phyloP scores from a whole-genome alignment of 345 rosid species.

The Barbarea vulgaris region DNA sequence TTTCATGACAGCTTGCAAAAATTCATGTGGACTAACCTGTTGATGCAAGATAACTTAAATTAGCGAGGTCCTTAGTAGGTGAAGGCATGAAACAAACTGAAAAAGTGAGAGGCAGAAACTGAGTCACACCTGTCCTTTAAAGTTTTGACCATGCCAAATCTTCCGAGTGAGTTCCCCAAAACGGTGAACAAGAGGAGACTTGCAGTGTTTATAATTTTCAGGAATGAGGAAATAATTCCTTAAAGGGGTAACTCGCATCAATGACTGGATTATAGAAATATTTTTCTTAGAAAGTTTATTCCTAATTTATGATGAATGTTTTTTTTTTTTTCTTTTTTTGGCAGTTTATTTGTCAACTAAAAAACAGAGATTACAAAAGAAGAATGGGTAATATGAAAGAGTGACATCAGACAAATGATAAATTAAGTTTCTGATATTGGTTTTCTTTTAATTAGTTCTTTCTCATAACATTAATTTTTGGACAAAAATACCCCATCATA shows the following conservation, averaged over 20 bases:
- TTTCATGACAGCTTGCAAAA: slow-evolving; percentile 98
- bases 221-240: slow-evolving; percentile 93
- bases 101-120: slow-evolving; percentile 2
- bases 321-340: not conserved
- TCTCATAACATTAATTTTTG: too few relatives aligned
- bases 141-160: slow-evolving; percentile 97
- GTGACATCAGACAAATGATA: too few relatives aligned
- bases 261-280: slow-evolving; percentile 47
- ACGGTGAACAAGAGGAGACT: slow-evolving; percentile 85
- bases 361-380: too few relatives aligned
- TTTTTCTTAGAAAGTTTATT: not conserved
- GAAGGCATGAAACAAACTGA: not conserved
- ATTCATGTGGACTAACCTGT: slow-evolving; percentile 99
- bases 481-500: too few relatives aligned
- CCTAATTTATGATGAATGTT: not conserved
- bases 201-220: slow-evolving; percentile 78
- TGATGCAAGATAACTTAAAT: slow-evolving; percentile 18
- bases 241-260: slow-evolving; percentile 91
- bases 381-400: too few relatives aligned
- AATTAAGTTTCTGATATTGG: too few relatives aligned
- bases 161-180: slow-evolving; percentile 93
- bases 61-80: not conserved
- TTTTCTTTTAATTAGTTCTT: too few relatives aligned
- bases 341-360: too few relatives aligned
- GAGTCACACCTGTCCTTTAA: slow-evolving; percentile 88